Percentiles rank a stretch among this genome's conserved stretches.
phyloP scores from a whole-genome alignment of 805 yeast genomes.

The Saccharomycopsis oosterbeekiorum region DNA sequence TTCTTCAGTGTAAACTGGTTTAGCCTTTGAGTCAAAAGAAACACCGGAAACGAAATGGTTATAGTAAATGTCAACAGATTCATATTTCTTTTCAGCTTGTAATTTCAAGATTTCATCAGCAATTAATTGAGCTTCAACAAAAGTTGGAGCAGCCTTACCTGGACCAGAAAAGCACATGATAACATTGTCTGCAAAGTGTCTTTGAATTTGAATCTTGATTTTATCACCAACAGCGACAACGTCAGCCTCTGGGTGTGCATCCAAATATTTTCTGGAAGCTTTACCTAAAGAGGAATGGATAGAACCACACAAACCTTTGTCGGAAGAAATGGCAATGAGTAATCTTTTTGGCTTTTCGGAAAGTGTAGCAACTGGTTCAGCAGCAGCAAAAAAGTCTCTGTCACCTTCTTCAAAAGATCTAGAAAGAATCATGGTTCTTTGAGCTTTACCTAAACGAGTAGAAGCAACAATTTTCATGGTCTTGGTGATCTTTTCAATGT shows the following conservation, averaged over 20 bases:
- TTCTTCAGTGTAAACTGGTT: conserved; percentile 56
- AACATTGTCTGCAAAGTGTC: conserved; percentile 65
- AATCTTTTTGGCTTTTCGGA: conserved; percentile 52
- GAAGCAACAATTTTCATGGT: conserved; percentile 99
- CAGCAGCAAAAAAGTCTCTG: conserved; percentile 63
- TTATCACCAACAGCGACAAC: conserved; percentile 91
- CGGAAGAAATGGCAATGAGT: conserved; percentile 84
- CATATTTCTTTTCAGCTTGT: conserved; percentile 50
- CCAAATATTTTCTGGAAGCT: conserved; percentile 63
- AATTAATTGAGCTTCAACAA: conserved; percentile 79
- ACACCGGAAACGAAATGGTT: conserved; percentile 84
- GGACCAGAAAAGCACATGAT: conserved; percentile 78
- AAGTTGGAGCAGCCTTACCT: conserved; percentile 96
- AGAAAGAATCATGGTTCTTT: conserved; percentile 84
- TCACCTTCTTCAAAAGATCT: conserved; percentile 79
- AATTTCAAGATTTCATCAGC: conserved; percentile 70
- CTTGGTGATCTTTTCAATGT: conserved; percentile 98
- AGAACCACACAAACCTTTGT: conserved; percentile 98
- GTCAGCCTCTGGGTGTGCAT: conserved; percentile 58
- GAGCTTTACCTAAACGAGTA: conserved; percentile 91
- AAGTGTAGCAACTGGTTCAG: conserved; percentile 61
- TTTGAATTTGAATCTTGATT: conserved; percentile 75
- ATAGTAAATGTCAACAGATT: conserved; percentile 70
- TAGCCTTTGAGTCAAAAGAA: conserved; percentile 74
- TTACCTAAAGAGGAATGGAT: conserved; percentile 93